Conservation (phyloP, 2,329 filamentous ascomycete species). For the Sporothrix phasma region DNA sequence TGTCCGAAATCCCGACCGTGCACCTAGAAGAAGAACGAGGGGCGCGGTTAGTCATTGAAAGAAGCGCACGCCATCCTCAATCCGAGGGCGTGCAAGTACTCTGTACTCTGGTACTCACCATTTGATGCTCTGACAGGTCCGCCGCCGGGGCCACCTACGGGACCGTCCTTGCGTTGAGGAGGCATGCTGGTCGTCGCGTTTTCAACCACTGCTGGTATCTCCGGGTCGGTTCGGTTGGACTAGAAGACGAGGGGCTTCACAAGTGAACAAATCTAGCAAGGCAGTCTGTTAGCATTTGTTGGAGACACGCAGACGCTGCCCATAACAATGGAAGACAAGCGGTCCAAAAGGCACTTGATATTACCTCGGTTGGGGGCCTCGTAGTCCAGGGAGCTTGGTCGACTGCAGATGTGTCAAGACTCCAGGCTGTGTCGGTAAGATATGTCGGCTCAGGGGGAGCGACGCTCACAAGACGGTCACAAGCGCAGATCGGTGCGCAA, state of each 20-base stretch:
- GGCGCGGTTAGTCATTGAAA: neutral
- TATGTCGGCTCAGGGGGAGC: neutral
- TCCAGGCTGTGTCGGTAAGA: neutral
- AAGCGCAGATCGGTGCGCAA: neutral
- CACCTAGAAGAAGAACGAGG: conserved; percentile 40
- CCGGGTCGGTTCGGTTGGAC: conserved; percentile 28
- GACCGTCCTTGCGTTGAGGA: conserved; percentile 27
- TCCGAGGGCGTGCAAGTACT: too few species aligned
- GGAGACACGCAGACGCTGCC: neutral
- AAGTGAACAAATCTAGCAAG: neutral
- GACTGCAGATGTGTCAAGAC: neutral
- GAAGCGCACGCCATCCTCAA: neutral
- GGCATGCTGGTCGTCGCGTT: conserved; percentile 26
- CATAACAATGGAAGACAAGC: neutral
- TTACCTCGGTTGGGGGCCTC: neutral
- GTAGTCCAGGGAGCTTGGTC: neutral
- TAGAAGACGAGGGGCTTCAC: conserved; percentile 19
- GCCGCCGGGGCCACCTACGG: conserved; percentile 21
- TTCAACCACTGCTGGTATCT: conserved; percentile 25
- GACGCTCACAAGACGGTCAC: neutral
- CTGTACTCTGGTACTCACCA: conserved; percentile 29
- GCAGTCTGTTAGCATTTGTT: neutral
- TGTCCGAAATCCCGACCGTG: conserved; percentile 64
- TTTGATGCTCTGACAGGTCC: conserved; percentile 29
- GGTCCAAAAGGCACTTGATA: neutral